phyloP scores from a whole-genome alignment of 2,329 filamentous ascomycete species.

The Aspergillus pseudoviridinutans region DNA sequence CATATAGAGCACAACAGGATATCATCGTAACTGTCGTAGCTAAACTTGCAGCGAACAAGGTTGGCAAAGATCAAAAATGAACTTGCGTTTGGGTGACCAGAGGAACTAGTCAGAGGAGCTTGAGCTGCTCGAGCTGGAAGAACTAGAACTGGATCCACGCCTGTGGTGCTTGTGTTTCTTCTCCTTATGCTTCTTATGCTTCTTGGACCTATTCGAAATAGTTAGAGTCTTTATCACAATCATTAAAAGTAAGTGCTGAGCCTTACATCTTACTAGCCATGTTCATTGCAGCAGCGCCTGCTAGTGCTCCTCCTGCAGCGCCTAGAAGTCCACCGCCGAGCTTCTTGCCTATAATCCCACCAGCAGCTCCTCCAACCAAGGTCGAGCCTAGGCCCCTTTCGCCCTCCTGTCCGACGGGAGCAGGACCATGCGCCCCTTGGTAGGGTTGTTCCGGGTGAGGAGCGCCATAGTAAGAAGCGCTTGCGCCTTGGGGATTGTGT shows the following conservation, averaged over 20 bases:
- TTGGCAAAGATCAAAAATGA: neutral
- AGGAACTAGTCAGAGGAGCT: neutral
- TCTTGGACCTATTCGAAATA: constrained; percentile 19
- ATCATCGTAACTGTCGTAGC: neutral
- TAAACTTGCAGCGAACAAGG: neutral
- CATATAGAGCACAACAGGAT: neutral
- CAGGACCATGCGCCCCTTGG: constrained; percentile 18
- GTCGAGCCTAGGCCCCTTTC: constrained; percentile 36
- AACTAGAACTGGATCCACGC: constrained; percentile 8
- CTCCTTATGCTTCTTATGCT: constrained; percentile 18
- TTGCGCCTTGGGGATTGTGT: constrained; percentile 24
- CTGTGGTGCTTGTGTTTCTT: constrained; percentile 22
- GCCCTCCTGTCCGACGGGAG: constrained; percentile 22
- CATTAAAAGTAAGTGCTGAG: neutral
- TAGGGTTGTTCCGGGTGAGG: constrained; percentile 12
- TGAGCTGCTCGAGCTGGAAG: constrained; percentile 15
- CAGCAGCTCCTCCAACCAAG: constrained; percentile 35
- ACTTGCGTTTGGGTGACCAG: neutral
- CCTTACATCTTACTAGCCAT: constrained; percentile 28
- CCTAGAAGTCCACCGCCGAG: constrained; percentile 31
- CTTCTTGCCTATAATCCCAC: constrained; percentile 34
- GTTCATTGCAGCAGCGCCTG: constrained; percentile 32
- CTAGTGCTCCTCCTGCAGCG: constrained; percentile 30
- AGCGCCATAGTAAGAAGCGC: constrained; percentile 28
- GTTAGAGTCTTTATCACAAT: constrained; percentile 3